Evolutionary conservation across 768 basidiomycete genomes (phyloP).

Genomic region (Boletus sensibilis): DNA sequence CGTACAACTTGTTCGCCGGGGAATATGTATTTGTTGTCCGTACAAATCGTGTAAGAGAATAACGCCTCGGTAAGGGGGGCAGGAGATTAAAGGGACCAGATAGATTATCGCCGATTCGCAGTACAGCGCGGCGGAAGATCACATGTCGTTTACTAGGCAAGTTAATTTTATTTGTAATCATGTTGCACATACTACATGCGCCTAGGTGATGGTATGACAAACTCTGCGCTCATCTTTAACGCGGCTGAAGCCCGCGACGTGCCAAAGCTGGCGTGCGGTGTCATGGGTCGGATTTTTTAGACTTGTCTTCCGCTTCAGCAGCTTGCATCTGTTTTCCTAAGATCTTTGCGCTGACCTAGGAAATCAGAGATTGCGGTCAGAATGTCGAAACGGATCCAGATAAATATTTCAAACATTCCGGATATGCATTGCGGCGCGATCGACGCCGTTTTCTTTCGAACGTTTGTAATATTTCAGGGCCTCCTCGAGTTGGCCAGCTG

Average conservation of each 20-base stretch:
- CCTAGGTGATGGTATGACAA: conserved; percentile 16
- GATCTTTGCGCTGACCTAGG: conserved; percentile 79
- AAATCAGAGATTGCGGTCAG: conserved; percentile 15
- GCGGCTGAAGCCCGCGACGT: conserved; percentile 1
- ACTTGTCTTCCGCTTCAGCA: conserved; percentile 30
- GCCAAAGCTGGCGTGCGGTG: conserved; percentile 1
- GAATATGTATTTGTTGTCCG: conserved; percentile 23
- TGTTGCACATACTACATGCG: conserved; percentile 6
- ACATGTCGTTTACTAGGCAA: conserved; percentile 7
- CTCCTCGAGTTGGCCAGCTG: conserved; percentile 79
- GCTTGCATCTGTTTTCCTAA: conserved; percentile 57
- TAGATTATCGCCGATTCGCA: conserved; percentile 16
- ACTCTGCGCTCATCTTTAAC: conserved; percentile 10
- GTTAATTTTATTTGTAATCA: conserved; percentile 14
- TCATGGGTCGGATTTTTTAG: conserved; percentile 32
- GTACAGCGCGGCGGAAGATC: conserved; percentile 7
- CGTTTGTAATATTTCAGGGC: conserved; percentile 80
- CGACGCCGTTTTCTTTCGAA: conserved; percentile 74
- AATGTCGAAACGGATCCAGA: conserved; percentile 17
- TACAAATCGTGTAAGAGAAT: conserved; percentile 16
- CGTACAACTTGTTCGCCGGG: conserved; percentile 19
- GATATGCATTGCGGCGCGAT: conserved; percentile 79
- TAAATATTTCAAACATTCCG: conserved; percentile 59
- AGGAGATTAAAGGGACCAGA: conserved; percentile 31
- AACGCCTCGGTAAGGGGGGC: conserved; percentile 22